Conservation (phyloP, 345 rosid genomes). For the Draba incana region DNA sequence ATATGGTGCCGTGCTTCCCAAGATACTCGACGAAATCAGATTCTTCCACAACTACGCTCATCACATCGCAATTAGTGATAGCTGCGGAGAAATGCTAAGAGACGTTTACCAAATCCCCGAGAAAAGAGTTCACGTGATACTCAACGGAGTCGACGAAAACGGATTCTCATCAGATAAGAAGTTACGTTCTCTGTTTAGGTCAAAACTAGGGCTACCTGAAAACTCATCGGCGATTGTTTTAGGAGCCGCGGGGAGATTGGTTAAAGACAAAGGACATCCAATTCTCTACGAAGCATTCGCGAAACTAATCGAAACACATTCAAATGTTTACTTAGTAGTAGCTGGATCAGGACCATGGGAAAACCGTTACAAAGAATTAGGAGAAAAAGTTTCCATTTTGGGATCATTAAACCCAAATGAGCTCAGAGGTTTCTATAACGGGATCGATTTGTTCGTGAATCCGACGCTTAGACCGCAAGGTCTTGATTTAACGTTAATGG, state of each 20-base stretch:
- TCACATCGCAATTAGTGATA: conserved; percentile 90
- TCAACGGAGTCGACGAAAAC: conserved; percentile 79
- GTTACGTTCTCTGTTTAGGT: conserved; percentile 59
- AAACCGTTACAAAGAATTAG: conserved; percentile 69
- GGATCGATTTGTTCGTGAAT: conserved; percentile 76
- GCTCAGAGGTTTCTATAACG: conserved; percentile 70
- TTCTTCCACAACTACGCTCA: conserved; percentile 80
- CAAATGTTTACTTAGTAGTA: conserved; percentile 58
- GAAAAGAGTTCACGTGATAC: conserved; percentile 84
- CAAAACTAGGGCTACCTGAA: conserved; percentile 51
- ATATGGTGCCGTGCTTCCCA: conserved; percentile 61
- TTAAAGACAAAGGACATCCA: conserved; percentile 94
- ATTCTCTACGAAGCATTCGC: conserved; percentile 67
- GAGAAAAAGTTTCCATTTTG: conserved; percentile 55
- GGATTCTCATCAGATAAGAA: conserved; percentile 51
- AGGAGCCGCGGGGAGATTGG: conserved; percentile 88
- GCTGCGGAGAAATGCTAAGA: conserved; percentile 92
- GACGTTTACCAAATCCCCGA: conserved; percentile 85
- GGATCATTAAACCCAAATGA: conserved; percentile 72
- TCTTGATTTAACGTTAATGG: conserved; percentile 87
- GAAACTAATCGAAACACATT: conserved; percentile 46
- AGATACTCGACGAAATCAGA: conserved; percentile 76
- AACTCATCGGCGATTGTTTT: conserved; percentile 64
- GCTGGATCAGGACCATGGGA: conserved; percentile 97
- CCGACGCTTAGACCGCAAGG: conserved; percentile 96